Evolutionary conservation across 2,329 filamentous ascomycete species (phyloP), one percentile per base, ranked within the genome.

Genomic region (Magnaporthiopsis poae): DNA sequence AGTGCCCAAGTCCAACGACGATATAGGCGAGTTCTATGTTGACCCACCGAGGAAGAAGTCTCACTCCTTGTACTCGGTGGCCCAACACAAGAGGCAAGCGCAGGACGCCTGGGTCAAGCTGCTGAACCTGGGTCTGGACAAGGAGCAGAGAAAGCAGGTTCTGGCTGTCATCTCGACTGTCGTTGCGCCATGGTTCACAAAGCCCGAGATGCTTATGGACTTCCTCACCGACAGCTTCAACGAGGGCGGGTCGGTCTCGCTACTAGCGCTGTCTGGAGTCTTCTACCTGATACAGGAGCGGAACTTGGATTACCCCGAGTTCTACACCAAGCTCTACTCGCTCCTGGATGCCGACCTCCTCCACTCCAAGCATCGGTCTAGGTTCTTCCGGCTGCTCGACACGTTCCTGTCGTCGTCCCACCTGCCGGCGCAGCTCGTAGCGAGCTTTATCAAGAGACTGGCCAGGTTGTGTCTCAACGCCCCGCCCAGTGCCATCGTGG

Each of bases 151-250:
- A 65, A 98, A 98, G 75, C 81, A 82, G 63, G 83, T 96, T 2
- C 82, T 99, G 63, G 84, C 86, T 68, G 84, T 90, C 68, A 89
- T 96, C 78, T 88, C 91, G 1, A 85, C 86, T 60, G 87, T 87
- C 46, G 91, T 97, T 71, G 90, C 90, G 31, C 93, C 94, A 0
- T 96, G 92, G 90, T 96, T 98, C 77, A 84, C 82, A 63, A 90
- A 92, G 69, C 90, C 92, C 1, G 94, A 98, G 74, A 83, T 96
- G 60, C 84, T 99, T 46, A 92, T 96, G 83, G 95, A 99, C 79
- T 99, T 98, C 77, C 80, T 99, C 66, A 96, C 92, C n/a, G 91
- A 95, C 78, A 96, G 89, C 36, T 98, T 96, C 79, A 85, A 97
- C 72, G 81, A 88, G 9, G 92, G 94, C 65, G 95, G 95, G 61